phyloP scores from a whole-genome alignment of 2,329 filamentous ascomycete species.

The Berkeleyomyces rouxiae region DNA sequence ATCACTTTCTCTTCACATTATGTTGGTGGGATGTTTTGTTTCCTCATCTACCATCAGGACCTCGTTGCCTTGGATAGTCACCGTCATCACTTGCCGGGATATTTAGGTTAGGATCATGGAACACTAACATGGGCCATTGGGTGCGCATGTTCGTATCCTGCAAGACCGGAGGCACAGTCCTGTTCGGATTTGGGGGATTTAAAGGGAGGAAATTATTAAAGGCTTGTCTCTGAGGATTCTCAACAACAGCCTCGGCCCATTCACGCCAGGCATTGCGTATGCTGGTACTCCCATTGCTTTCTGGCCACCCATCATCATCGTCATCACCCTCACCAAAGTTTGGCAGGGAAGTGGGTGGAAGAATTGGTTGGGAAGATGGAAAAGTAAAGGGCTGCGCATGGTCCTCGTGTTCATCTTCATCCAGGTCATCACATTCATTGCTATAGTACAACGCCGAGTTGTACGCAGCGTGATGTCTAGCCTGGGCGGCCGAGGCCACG shows the following conservation, averaged over 20 bases:
- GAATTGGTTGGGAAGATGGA: slow-evolving; percentile 7
- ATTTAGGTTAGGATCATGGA: neutral
- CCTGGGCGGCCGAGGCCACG: neutral
- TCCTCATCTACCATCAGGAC: too few species aligned
- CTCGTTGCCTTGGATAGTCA: too few species aligned
- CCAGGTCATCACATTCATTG: neutral
- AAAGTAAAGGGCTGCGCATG: neutral
- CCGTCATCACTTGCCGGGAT: too few species aligned
- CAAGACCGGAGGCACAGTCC: neutral
- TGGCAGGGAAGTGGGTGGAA: slow-evolving; percentile 5
- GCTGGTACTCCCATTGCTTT: neutral
- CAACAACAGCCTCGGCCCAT: slow-evolving; percentile 6
- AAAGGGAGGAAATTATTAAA: neutral
- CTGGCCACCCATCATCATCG: neutral
- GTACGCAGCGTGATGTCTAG: neutral
- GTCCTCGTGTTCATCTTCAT: neutral
- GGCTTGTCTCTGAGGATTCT: neutral
- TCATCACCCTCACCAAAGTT: neutral
- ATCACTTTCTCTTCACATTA: too few species aligned
- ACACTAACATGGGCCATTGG: slow-evolving; percentile 4
- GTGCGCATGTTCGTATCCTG: neutral
- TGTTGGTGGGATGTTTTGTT: too few species aligned
- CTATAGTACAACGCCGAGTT: neutral
- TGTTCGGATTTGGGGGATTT: neutral
- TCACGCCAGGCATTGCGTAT: slow-evolving; percentile 6